Conservation (phyloP, 176 grass and related monocot species). For the Ampelocalamus luodianensis region DNA sequence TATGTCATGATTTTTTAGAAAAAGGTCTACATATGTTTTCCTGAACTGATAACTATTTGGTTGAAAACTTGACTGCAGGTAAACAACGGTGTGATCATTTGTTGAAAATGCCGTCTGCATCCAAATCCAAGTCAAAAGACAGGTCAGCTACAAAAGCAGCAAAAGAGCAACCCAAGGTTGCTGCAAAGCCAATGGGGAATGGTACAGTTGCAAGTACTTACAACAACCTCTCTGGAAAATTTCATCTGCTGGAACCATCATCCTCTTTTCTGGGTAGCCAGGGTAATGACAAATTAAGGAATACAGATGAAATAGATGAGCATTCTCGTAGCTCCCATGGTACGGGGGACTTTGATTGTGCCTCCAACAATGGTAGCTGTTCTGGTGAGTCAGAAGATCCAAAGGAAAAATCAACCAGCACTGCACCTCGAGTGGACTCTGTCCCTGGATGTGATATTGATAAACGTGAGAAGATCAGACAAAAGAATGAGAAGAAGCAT, state of each 20-base stretch:
- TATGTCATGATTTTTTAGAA: neutral
- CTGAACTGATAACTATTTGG: constrained; percentile 17
- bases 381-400: constrained; percentile 87
- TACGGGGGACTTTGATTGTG: constrained; percentile 80
- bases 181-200: constrained; percentile 64
- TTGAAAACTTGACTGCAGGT: constrained; percentile 50
- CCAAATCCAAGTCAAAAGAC: constrained; percentile 90
- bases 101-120: constrained; percentile 79
- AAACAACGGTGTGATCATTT: constrained; percentile 20
- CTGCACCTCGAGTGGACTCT: constrained; percentile 54
- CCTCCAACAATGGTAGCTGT: constrained; percentile 87
- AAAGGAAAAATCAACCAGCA: constrained; percentile 66
- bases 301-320: constrained; percentile 87
- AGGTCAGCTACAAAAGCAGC: constrained; percentile 64
- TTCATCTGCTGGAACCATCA: constrained; percentile 77
- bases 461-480: constrained; percentile 97
- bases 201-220: constrained; percentile 63
- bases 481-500: constrained; percentile 99
- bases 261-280: constrained; percentile 57
- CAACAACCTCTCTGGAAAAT: constrained; percentile 85
- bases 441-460: constrained; percentile 80
- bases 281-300: constrained; percentile 66
- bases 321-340: constrained; percentile 87
- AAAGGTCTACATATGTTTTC: neutral
- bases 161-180: constrained; percentile 75